These are phyloP conservation scores for Salvia hispanica DNA, from an alignment of 257 asterid genomes.

Conservation along the genomic window DNA sequence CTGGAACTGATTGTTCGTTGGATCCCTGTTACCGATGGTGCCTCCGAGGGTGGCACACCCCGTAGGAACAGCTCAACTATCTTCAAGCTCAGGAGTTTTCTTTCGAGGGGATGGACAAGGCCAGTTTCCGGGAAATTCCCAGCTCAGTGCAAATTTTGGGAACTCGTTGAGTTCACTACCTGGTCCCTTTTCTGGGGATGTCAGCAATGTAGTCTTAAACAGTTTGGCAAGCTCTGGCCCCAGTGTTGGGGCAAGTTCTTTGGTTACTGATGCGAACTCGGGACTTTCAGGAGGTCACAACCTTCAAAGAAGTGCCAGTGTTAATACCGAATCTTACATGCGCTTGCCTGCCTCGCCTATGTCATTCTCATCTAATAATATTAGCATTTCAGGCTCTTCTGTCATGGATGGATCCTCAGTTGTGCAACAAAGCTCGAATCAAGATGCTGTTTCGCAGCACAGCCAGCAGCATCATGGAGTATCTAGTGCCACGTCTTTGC, in stretches of 20 bases:
- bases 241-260: slow-evolving; percentile 93
- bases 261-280: slow-evolving; percentile 95
- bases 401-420: slow-evolving; percentile 79
- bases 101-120: slow-evolving; percentile 74
- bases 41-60: slow-evolving; percentile 66
- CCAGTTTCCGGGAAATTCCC: slow-evolving; percentile 64
- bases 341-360: slow-evolving; percentile 96
- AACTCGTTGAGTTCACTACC: slow-evolving; percentile 56
- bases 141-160: slow-evolving; percentile 43
- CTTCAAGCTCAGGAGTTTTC: slow-evolving; percentile 78
- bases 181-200: slow-evolving; percentile 61
- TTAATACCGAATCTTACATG: slow-evolving; percentile 89
- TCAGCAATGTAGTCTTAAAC: slow-evolving; percentile 58
- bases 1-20: slow-evolving; percentile 32
- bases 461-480: slow-evolving; percentile 67
- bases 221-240: slow-evolving; percentile 81
- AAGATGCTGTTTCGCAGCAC: slow-evolving; percentile 57
- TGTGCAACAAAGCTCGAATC: slow-evolving; percentile 71
- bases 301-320: slow-evolving; percentile 87
- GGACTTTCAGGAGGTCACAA: slow-evolving; percentile 88
- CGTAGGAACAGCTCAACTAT: slow-evolving; percentile 71
- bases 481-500: slow-evolving; percentile 80
- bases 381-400: slow-evolving; percentile 84
- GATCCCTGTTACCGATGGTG: slow-evolving; percentile 50
- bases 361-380: slow-evolving; percentile 89